Evolutionary conservation across 495 filamentous ascomycete species (phyloP), one percentile per base, ranked within the genome.

Genomic region (Hypoxylon perforatum): DNA sequence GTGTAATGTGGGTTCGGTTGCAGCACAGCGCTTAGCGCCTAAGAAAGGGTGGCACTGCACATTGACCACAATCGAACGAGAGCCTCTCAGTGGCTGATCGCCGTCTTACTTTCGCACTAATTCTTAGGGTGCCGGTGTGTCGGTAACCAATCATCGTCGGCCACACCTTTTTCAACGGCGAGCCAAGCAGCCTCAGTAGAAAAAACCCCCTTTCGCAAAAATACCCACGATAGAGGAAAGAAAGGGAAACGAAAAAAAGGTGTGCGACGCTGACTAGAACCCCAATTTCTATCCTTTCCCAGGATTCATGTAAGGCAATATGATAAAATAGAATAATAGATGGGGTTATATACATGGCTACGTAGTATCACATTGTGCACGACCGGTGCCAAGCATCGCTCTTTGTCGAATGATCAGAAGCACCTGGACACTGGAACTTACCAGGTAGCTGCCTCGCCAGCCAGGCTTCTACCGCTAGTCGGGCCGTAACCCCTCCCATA

Each of bases 21-120:
- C 42, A 69, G 44, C 52, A 57, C 51, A 57, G 61, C 66, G 66
- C 66, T 64, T 69, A 69, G 61, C 66, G 66, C 46, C 57, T 69
- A 69, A 9, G 30, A 49, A 45, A 57, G 38, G 61, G 61, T 69
- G 66, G 66, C 66, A 47, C 66, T 69, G 66, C 61, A 64, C 60
- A 50, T 54, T 23, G 49, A 61, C 62, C 49, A 54, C 51, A 22
- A 10, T 39, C 28, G 22, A 59, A 35, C 54, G 49, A 19, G 49
- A 21, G 25, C 30, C 7, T 65, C 61, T 65, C 12, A 69, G 33
- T 69, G 66, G 66, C 42, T 60, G 33, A 56, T 57, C 55, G 53
- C 28, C 23, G 7, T 42, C 22, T 41, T 47, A 48, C 44, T 38
- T 36, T 21, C 12, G 53, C 52, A 61, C 61, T 53, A 65, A 48